Conservation (phyloP, 305 asterid genomes). For the Solanum hybrid region DNA sequence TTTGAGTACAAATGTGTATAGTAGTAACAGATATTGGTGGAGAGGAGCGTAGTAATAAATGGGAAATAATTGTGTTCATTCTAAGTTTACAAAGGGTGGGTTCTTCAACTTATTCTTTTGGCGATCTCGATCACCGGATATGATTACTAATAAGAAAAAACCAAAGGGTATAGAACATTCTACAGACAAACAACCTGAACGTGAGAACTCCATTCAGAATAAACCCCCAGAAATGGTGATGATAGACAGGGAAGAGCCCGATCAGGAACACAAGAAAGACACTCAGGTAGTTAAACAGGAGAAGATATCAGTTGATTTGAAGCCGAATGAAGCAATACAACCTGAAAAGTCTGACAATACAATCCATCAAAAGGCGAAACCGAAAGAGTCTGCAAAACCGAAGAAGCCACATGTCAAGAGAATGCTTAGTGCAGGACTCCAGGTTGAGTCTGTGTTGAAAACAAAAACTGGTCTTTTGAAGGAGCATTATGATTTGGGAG, state of each 20-base stretch:
- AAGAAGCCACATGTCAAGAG: constrained; percentile 40
- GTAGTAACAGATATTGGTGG: constrained; percentile 2
- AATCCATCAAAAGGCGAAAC: constrained; percentile 8
- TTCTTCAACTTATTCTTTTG: constrained; percentile 24
- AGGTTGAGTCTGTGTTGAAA: constrained; percentile 50
- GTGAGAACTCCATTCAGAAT: constrained; percentile 11
- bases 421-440: constrained; percentile 48
- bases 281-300: constrained; percentile 1
- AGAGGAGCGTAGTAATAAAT: constrained; percentile 11
- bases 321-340: neutral
- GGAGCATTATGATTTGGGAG: constrained; percentile 29
- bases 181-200: constrained; percentile 7
- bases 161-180: constrained; percentile 6
- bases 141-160: constrained; percentile 12
- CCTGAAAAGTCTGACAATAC: neutral
- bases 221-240: constrained; percentile 31
- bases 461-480: constrained; percentile 55
- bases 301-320: neutral
- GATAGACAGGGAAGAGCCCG: constrained; percentile 13
- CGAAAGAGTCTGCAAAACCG: constrained; percentile 9
- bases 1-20: neutral
- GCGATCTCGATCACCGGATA: constrained; percentile 23
- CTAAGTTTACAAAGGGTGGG: constrained; percentile 21
- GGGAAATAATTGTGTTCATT: constrained; percentile 42
- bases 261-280: constrained; percentile 17